A percentile compares a stretch with the other conserved stretches of the same genome.
These are phyloP conservation scores for Kluyveromyces sp. DNA, from an alignment of 1,139 yeast genomes.

Conservation along the genomic window DNA sequence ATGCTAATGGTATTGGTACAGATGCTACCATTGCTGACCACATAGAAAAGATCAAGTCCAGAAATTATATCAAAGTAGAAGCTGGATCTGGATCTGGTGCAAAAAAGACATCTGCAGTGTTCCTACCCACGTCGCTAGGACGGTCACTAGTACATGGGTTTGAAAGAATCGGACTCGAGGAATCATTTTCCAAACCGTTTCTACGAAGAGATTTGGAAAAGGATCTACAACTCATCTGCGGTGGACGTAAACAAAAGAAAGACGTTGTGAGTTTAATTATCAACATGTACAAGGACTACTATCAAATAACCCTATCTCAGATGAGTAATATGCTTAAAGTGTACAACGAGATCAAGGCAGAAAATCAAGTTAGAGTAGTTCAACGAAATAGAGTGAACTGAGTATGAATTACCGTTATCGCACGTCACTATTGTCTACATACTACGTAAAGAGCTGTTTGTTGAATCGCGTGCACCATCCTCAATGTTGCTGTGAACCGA, in stretches of 20 bases:
- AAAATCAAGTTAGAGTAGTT: constrained; percentile 3
- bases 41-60: constrained; percentile 63
- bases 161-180: constrained; percentile 64
- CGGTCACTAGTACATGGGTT: constrained; percentile 86
- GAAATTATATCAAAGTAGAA: constrained; percentile 60
- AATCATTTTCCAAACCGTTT: constrained; percentile 84
- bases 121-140: constrained; percentile 80
- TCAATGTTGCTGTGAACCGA: too few species aligned
- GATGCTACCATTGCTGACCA: constrained; percentile 99
- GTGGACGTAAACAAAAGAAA: constrained; percentile 49
- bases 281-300: constrained; percentile 57
- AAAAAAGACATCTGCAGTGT: constrained; percentile 35
- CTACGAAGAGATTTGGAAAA: constrained; percentile 70
- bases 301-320: constrained; percentile 31
- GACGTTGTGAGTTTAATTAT: constrained; percentile 54
- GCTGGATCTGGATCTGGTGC: constrained; percentile 26
- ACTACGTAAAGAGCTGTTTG: neutral
- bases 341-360: constrained; percentile 23
- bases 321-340: constrained; percentile 26
- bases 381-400: constrained; percentile 5
- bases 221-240: constrained; percentile 58
- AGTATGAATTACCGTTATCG: too few species aligned
- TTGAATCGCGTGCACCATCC: neutral
- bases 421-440: neutral
- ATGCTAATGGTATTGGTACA: constrained; percentile 94